A percentile compares a stretch with the other conserved stretches of the same genome.
phyloP scores from a whole-genome alignment of 179 eudicot species.

The Pouteria campechiana region DNA sequence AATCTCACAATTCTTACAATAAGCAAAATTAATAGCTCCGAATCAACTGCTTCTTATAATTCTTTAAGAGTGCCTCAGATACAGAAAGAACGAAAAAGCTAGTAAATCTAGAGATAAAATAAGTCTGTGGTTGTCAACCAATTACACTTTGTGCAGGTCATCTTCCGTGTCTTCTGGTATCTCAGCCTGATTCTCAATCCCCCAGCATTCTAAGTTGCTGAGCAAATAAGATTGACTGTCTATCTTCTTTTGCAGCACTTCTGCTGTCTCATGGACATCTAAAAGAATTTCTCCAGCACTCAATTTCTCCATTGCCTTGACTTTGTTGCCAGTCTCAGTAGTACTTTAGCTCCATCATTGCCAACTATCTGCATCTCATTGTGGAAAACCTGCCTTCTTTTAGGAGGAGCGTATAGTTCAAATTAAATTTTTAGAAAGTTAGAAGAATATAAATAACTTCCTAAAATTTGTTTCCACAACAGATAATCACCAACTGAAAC shows the following conservation, averaged over 20 bases:
- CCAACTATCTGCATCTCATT: conserved; percentile 68
- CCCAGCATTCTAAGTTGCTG: conserved; percentile 70
- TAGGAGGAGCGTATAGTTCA: conserved; percentile 82
- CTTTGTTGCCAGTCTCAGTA: conserved; percentile 63
- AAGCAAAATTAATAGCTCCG: no score
- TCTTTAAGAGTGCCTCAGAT: no score
- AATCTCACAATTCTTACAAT: no score
- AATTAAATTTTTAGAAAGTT: no score
- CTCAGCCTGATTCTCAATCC: conserved; percentile 22
- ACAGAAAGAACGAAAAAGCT: no score
- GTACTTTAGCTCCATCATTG: conserved; percentile 68
- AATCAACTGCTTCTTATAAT: no score
- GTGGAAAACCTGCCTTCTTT: conserved; percentile 56
- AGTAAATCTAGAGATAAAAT: no score
- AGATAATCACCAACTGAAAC: no score
- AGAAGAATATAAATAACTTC: no score
- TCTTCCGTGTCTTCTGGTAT: conserved; percentile 21
- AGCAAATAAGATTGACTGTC: conserved; percentile 72
- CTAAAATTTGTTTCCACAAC: no score
- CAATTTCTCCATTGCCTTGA: conserved; percentile 72
- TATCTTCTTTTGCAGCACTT: conserved; percentile 55
- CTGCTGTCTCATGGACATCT: conserved; percentile 70
- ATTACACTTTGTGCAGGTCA: no score
- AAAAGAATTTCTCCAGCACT: conserved; percentile 34
- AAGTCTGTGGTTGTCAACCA: no score